Percentiles rank a stretch among this genome's conserved stretches.
Conservation (phyloP, 345 rosid species). For the Bruguiera sexangula region DNA sequence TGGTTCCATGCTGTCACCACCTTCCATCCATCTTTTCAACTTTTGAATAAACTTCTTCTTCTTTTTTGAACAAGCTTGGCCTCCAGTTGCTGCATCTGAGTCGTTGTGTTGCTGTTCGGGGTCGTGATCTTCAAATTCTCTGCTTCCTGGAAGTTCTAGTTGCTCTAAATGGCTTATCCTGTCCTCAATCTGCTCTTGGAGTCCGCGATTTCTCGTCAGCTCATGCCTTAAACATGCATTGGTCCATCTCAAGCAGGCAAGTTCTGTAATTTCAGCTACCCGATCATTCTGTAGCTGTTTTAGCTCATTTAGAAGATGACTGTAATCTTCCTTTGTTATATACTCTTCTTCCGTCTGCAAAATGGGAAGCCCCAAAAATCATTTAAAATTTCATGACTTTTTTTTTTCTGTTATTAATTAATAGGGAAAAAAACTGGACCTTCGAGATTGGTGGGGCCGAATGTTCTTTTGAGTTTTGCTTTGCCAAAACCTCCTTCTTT, state of each 20-base stretch:
- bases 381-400: background rate
- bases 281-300: conserved; percentile 43
- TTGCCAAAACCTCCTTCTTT: conserved; percentile 32
- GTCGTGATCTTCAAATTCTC: conserved; percentile 20
- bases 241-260: conserved; percentile 59
- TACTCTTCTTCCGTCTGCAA: conserved; percentile 37
- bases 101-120: conserved; percentile 12
- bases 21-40: conserved; percentile 69
- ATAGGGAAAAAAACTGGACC: conserved; percentile 30
- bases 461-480: conserved; percentile 24
- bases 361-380: background rate
- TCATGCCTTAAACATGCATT: conserved; percentile 74
- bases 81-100: background rate
- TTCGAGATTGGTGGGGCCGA: conserved; percentile 31
- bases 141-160: conserved; percentile 23
- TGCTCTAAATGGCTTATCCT: conserved; percentile 18
- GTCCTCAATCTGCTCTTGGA: conserved; percentile 27
- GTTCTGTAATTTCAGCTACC: conserved; percentile 47
- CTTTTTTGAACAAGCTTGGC: conserved; percentile 30
- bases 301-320: conserved; percentile 36
- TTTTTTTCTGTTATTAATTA: no score
- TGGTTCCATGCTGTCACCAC: conserved; percentile 40
- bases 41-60: conserved; percentile 53
- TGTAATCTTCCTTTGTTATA: conserved; percentile 37
- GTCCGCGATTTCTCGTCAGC: conserved; percentile 35